Evolutionary conservation across 2,329 filamentous ascomycete genomes (phyloP).

Genomic region (Xylaria polymorpha): DNA sequence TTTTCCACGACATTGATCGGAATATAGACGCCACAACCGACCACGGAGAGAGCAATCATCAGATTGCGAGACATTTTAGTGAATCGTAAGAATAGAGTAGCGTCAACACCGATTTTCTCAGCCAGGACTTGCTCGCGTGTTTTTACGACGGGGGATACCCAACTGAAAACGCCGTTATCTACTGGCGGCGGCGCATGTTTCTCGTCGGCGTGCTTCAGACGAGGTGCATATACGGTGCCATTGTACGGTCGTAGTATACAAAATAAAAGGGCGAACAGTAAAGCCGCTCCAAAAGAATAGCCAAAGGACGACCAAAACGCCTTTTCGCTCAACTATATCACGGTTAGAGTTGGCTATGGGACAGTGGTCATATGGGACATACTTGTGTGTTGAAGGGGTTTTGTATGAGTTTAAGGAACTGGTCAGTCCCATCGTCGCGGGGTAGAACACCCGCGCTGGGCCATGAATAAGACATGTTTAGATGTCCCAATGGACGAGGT

Average conservation of each 20-base stretch:
- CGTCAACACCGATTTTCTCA: slow-evolving; percentile 85
- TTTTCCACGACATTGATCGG: slow-evolving; percentile 76
- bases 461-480: slow-evolving; percentile 23
- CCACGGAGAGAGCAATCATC: slow-evolving; percentile 75
- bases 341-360: slow-evolving; percentile 6
- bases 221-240: slow-evolving; percentile 81
- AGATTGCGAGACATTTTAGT: slow-evolving; percentile 90
- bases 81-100: slow-evolving; percentile 86
- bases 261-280: slow-evolving; percentile 79
- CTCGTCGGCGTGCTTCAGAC: slow-evolving; percentile 81
- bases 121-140: slow-evolving; percentile 83
- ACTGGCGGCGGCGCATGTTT: slow-evolving; percentile 76
- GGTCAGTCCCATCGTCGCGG: slow-evolving; percentile 45
- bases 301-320: slow-evolving; percentile 77
- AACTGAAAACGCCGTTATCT: slow-evolving; percentile 84
- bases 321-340: slow-evolving; percentile 33
- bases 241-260: slow-evolving; percentile 90
- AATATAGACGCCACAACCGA: slow-evolving; percentile 81
- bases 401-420: slow-evolving; percentile 60
- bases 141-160: slow-evolving; percentile 81
- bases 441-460: slow-evolving; percentile 15
- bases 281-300: slow-evolving; percentile 79
- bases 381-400: slow-evolving; percentile 62
- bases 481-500: not conserved
- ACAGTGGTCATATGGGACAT: slow-evolving; percentile 34